phyloP scores from a whole-genome alignment of 106 monocot genomes.

The Amphibolis antarctica region DNA sequence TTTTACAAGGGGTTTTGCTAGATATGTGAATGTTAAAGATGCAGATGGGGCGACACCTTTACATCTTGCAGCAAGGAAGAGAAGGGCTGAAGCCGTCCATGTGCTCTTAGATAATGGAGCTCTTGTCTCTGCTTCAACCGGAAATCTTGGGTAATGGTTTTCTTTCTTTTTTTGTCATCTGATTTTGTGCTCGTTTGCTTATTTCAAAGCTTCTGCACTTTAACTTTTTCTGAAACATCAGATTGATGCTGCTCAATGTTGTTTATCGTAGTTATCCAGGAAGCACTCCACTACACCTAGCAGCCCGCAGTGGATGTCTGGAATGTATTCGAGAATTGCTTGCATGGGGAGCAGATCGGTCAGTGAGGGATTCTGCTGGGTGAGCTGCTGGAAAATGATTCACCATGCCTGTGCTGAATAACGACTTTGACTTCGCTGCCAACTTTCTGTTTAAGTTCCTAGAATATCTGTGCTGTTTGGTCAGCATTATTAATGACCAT shows the following conservation, averaged over 20 bases:
- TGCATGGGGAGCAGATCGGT: slow-evolving; percentile 89
- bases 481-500: not conserved
- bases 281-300: slow-evolving; percentile 84
- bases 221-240: not conserved
- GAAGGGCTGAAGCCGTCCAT: slow-evolving; percentile 44
- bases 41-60: slow-evolving; percentile 76
- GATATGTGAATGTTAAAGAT: slow-evolving; percentile 91
- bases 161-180: not conserved
- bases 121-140: slow-evolving; percentile 69
- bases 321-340: slow-evolving; percentile 86
- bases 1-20: slow-evolving; percentile 67
- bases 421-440: too few species aligned
- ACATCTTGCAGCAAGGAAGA: slow-evolving; percentile 74
- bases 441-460: too few species aligned
- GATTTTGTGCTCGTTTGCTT: not conserved
- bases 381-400: slow-evolving; percentile 14
- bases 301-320: slow-evolving; percentile 74
- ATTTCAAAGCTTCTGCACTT: not conserved
- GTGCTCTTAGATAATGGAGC: slow-evolving; percentile 73
- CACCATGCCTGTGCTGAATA: too few species aligned
- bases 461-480: too few species aligned
- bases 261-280: slow-evolving; percentile 47
- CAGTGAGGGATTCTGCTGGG: slow-evolving; percentile 80
- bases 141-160: slow-evolving; percentile 46
- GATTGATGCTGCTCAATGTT: not conserved